Evolutionary conservation across 257 asterid species (phyloP), one percentile per base, ranked within the genome.

Genomic region (Buddleja alternifolia): DNA sequence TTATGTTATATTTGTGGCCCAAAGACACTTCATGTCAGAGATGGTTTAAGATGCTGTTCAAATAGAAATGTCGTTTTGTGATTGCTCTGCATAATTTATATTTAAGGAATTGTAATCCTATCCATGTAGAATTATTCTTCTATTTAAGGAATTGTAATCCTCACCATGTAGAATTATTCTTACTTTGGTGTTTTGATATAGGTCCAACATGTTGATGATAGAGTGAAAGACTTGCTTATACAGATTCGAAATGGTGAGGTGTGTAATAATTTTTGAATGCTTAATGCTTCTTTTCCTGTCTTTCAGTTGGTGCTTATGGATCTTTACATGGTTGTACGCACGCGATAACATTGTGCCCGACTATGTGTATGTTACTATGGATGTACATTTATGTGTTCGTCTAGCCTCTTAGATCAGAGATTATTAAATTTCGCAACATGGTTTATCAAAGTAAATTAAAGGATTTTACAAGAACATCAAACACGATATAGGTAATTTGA

Each of bases 201-300:
- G 98, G 93, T 84, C 40, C 82, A 81, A 47, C 78, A 82, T 56
- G 94, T 86, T 71, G 93, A 82, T 53, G 98, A 93, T 83, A 85
- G 25, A 76, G 93, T 90, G 71, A 85, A 77, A 65, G 85, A 83
- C 79, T 66, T 78, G 74, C 90, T 93, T 17, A 9, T 82, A 19
- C 80, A 72, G 73, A 83, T 93, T 60, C 90, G 84, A 71, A 84
- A 82, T 6, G 96, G 87, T 15, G 84, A 88, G 97, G 98, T 93
- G 73, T 25, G 86, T 66, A 36, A 59, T 55, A 63, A 45, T 20
- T 24, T 74, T 69, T 17, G 44, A 37, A 24, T 41, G 60, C 39
- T 44, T 67, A 37, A 41, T 46, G 24, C 65, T 62, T 63, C 40
- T 17, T 39, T 9, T 46, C 44, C 60, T 23, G 7, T 60, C 36